phyloP scores from a whole-genome alignment of 2,329 filamentous ascomycete species.

The Aspergillus ustus region DNA sequence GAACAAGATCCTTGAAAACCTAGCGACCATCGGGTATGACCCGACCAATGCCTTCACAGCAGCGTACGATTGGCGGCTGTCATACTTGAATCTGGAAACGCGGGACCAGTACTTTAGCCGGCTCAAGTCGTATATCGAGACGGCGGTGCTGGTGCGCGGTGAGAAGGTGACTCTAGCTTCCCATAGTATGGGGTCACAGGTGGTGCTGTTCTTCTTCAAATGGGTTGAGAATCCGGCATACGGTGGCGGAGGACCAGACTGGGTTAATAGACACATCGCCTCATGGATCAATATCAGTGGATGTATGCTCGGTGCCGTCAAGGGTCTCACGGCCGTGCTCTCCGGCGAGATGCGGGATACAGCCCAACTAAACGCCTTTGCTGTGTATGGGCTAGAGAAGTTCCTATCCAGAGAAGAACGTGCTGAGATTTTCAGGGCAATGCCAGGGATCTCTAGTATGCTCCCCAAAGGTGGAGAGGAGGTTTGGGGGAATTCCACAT shows the following conservation, averaged over 20 bases:
- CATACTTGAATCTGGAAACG: slow-evolving; percentile 85
- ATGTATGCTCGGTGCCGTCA: slow-evolving; percentile 94
- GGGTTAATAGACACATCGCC: slow-evolving; percentile 89
- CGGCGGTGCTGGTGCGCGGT: slow-evolving; percentile 71
- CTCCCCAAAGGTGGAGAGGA: slow-evolving; percentile 89
- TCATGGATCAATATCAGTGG: slow-evolving; percentile 98
- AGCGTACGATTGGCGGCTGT: slow-evolving; percentile 88
- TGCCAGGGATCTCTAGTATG: slow-evolving; percentile 97
- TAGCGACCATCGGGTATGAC: slow-evolving; percentile 95
- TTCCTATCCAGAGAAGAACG: slow-evolving; percentile 90
- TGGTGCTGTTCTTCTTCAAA: slow-evolving; percentile 79
- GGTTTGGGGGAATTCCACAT: slow-evolving; percentile 88
- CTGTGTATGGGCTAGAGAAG: slow-evolving; percentile 94
- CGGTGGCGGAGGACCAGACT: slow-evolving; percentile 79
- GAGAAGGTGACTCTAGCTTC: slow-evolving; percentile 86
- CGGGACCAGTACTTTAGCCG: slow-evolving; percentile 94
- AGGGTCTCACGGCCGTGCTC: slow-evolving; percentile 85
- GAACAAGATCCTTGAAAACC: slow-evolving; percentile 97
- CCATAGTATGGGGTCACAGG: slow-evolving; percentile 97
- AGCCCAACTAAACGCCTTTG: slow-evolving; percentile 92
- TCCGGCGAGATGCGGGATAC: slow-evolving; percentile 99
- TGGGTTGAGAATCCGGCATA: slow-evolving; percentile 79
- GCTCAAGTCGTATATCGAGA: slow-evolving; percentile 88
- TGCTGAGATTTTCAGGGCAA: slow-evolving; percentile 90
- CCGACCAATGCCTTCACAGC: slow-evolving; percentile 73